Evolutionary conservation across 2,329 filamentous ascomycete genomes (phyloP).

Genomic region (Botrytis hyacinthi): DNA sequence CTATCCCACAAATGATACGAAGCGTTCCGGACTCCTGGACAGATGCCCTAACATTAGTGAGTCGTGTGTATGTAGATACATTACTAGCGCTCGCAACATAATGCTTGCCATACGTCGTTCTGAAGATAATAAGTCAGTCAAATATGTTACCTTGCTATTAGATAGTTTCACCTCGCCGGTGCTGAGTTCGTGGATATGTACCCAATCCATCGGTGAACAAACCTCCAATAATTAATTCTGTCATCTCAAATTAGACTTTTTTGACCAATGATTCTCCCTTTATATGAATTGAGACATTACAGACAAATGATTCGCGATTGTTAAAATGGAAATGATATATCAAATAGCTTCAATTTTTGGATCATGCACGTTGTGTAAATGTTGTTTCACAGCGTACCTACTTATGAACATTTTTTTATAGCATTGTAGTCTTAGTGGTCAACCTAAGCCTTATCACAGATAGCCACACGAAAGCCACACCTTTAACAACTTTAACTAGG

Average conservation of each 20-base stretch:
- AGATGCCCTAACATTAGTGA: neutral
- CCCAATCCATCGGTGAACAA: neutral
- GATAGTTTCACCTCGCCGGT: neutral
- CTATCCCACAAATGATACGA: neutral
- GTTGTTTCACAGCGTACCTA: neutral
- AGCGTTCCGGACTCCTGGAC: neutral
- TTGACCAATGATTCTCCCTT: neutral
- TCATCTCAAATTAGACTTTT: neutral
- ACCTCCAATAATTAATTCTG: neutral
- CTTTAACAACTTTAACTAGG: neutral
- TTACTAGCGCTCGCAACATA: neutral
- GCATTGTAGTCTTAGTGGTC: neutral
- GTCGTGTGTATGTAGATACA: neutral
- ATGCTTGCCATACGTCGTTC: neutral
- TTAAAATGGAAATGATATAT: neutral
- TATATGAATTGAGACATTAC: neutral
- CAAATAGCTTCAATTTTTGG: neutral
- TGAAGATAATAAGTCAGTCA: neutral
- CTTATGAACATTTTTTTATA: neutral
- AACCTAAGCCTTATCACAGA: neutral
- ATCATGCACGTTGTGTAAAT: neutral
- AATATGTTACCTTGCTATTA: neutral
- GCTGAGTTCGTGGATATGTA: fast-evolving
- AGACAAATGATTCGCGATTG: neutral
- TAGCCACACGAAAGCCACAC: neutral